Base-by-base conservation (phyloP, 371 early-diverging fungal genomes). In the Capillidium rhysosporum region DNA sequence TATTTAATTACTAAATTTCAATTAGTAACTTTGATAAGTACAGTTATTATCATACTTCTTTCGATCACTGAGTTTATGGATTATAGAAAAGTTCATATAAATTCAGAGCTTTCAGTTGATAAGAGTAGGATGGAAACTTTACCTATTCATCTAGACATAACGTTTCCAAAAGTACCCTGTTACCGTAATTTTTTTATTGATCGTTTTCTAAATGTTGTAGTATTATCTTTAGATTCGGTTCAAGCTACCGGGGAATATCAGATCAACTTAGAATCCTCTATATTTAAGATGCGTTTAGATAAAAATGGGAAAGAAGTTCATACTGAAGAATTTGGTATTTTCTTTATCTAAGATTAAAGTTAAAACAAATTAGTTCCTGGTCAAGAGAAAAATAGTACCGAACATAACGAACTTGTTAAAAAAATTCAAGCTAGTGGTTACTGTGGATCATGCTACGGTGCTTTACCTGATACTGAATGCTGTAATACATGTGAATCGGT, bases 401-500 rank as follows among this genome's bases (percentile, higher is more conserved):
- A 25, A 46, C 25, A 24, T 21, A 46, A 41, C 1, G 34, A 45
- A n/a, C 3, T 25, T 18, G 26, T 14, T 41, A 26, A 40, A 29
- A 31, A 47, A 23, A 30, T 38, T 14, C 51, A 24, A 39, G 54
- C 52, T 31, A 38, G 51, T 26, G 25, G 40, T 30, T 77, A 85
- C 61, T 94, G 96, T 64, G 93, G 98, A 2, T 70, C 72, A 55
- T 94, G 97, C 65, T 95, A 87, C 59, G 90, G 90, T 39, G 52
- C 40, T 39, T 92, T 81, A 1, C 52, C 52, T 1, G 56, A 55
- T 18, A 72, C 86, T 0, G 69, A 84, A 24, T 97, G 98, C 71
- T 95, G 98, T 67, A 87, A 92, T 62, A 86, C 89, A 0, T 97
- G 98, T 64, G 86, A 86, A 31, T 90, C 86, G 14, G 90, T 97